A percentile compares a stretch with the other conserved stretches of the same genome.
These are phyloP conservation scores for Emericellopsis atlantica DNA, from an alignment of 2,329 filamentous ascomycete species.

Conservation along the genomic window DNA sequence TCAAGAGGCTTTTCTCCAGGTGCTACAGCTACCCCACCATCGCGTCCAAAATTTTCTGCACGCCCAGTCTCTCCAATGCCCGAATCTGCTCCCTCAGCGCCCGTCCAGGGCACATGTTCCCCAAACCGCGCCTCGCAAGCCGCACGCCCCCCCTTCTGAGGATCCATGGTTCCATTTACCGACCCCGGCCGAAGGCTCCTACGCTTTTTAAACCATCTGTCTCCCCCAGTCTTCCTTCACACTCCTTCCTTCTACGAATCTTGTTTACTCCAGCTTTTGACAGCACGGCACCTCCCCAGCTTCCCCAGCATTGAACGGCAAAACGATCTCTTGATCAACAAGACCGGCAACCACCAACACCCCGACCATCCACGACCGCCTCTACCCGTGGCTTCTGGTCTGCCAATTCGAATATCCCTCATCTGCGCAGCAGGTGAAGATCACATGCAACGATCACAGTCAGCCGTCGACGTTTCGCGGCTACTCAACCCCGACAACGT, in stretches of 20 bases:
- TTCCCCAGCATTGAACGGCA: neutral
- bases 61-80: too few species aligned
- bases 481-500: conserved; percentile 49
- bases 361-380: neutral
- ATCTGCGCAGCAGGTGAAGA: conserved; percentile 9
- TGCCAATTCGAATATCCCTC: neutral
- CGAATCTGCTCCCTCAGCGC: too few species aligned
- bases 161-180: conserved; percentile 2
- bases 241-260: neutral
- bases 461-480: conserved; percentile 64
- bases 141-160: neutral
- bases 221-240: conserved; percentile 2
- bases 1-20: too few species aligned
- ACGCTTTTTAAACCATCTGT: conserved; percentile 4
- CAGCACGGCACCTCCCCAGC: neutral
- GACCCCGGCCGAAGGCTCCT: conserved; percentile 5
- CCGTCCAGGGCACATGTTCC: too few species aligned
- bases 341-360: neutral
- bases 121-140: too few species aligned
- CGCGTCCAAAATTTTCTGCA: too few species aligned
- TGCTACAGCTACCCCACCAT: too few species aligned
- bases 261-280: neutral
- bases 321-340: neutral
- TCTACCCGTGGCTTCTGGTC: neutral
- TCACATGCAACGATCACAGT: conserved; percentile 67